Percentiles rank a stretch among this genome's conserved stretches.
These are phyloP conservation scores for Murraya paniculata DNA, from an alignment of 345 rosid species.

Conservation along the genomic window DNA sequence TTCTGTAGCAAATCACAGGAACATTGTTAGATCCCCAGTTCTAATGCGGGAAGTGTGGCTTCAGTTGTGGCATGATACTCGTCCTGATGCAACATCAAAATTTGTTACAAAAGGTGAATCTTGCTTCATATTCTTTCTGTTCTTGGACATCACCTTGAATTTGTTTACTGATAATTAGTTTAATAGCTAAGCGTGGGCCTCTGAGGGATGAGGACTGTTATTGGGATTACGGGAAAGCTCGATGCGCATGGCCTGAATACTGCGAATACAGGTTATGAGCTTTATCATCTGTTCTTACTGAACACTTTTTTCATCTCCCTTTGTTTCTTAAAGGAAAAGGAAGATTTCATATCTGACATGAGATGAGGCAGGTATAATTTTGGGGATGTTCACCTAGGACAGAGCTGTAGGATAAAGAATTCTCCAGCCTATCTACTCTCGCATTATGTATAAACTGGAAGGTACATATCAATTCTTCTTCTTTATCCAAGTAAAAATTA, in stretches of 20 bases:
- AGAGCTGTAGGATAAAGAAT: constrained; percentile 94
- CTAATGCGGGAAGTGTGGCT: constrained; percentile 99
- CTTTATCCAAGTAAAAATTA: not conserved
- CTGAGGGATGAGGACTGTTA: constrained; percentile 91
- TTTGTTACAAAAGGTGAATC: constrained; percentile 86
- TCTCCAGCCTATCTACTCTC: constrained; percentile 58
- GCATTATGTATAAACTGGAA: constrained; percentile 57
- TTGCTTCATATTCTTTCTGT: not conserved
- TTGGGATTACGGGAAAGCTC: constrained; percentile 97
- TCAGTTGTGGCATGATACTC: constrained; percentile 96
- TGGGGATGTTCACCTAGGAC: constrained; percentile 96
- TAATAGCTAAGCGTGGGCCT: constrained; percentile 89
- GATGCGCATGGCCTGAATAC: constrained; percentile 93
- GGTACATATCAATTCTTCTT: constrained; percentile 23
- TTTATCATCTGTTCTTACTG: not conserved
- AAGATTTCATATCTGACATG: not conserved
- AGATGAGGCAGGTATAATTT: constrained; percentile 62
- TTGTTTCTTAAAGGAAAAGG: not conserved
- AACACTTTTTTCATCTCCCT: not conserved
- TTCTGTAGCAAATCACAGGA: constrained; percentile 92
- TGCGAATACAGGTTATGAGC: constrained; percentile 82
- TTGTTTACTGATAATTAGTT: constrained; percentile 13
- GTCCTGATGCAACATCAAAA: constrained; percentile 53
- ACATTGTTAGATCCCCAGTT: constrained; percentile 84
- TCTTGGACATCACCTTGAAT: not conserved